These are phyloP conservation scores for Endoconidiophora polonica DNA, from an alignment of 2,329 filamentous ascomycete species.

Conservation along the genomic window DNA sequence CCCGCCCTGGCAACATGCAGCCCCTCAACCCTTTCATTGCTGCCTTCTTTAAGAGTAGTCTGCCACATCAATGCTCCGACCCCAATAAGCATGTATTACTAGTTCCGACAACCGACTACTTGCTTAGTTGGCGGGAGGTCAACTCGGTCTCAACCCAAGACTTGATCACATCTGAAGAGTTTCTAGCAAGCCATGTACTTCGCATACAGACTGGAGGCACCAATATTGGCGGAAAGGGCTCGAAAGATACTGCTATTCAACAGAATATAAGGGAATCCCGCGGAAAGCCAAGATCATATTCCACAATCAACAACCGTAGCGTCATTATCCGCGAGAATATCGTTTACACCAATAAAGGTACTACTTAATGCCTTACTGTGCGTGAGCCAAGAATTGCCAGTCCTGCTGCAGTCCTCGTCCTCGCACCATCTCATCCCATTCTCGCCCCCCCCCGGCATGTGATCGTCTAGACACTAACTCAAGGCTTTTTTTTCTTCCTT, in stretches of 20 bases:
- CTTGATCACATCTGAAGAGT: constrained; percentile 78
- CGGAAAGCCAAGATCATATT: constrained; percentile 86
- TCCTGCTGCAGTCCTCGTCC: too few species aligned
- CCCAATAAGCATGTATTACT: constrained; percentile 86
- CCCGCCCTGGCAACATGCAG: constrained; percentile 45
- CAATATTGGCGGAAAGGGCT: constrained; percentile 37
- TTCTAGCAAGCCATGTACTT: constrained; percentile 90
- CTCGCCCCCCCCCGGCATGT: not conserved
- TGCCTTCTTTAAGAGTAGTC: constrained; percentile 95
- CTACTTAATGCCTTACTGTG: constrained; percentile 13
- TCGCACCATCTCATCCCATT: not conserved
- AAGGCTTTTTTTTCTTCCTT: not conserved
- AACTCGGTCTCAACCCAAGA: constrained; percentile 71
- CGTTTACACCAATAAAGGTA: constrained; percentile 93
- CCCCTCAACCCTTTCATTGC: constrained; percentile 96
- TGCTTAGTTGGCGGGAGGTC: constrained; percentile 73
- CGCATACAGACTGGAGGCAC: constrained; percentile 49
- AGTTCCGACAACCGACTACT: constrained; percentile 81
- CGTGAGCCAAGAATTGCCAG: too few species aligned
- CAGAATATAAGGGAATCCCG: constrained; percentile 67
- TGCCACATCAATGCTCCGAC: constrained; percentile 80
- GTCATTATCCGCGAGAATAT: constrained; percentile 87
- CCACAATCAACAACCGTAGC: constrained; percentile 80
- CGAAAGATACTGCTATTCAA: constrained; percentile 16
- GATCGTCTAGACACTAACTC: not conserved